Conservation (phyloP, 139 green algal species). For the Dunaliella sp. region DNA sequence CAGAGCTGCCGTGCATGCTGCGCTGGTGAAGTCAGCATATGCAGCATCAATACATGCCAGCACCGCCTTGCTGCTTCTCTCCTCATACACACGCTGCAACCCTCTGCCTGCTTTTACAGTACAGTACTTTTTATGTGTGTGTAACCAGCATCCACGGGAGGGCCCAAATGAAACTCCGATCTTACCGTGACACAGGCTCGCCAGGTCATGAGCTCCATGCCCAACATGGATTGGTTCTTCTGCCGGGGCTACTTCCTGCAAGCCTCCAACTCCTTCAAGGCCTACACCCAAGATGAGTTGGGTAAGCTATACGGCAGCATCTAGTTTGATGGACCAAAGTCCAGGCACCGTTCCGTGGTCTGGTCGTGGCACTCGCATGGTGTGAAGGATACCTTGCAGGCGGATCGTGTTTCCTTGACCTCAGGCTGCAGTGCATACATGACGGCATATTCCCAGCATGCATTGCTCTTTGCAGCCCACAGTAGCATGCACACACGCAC, state of each 20-base stretch:
- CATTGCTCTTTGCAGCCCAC: neutral
- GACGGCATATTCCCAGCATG: neutral
- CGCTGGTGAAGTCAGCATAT: too few species aligned
- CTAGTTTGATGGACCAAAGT: neutral
- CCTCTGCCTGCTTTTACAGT: neutral
- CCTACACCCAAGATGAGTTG: slow-evolving; percentile 36
- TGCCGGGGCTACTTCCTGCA: slow-evolving; percentile 51
- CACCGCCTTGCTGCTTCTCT: too few species aligned
- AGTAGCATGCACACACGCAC: too few species aligned
- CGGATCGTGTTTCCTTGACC: too few species aligned
- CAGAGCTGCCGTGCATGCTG: too few species aligned
- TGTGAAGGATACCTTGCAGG: too few species aligned
- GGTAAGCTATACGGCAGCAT: slow-evolving; percentile 13
- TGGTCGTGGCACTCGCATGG: too few species aligned
- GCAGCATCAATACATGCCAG: too few species aligned
- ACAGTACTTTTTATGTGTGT: neutral
- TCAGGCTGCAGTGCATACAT: neutral
- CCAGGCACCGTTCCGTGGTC: too few species aligned
- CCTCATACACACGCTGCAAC: too few species aligned
- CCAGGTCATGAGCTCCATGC: neutral
- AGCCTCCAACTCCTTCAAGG: slow-evolving; percentile 36
- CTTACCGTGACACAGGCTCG: neutral
- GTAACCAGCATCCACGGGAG: too few species aligned
- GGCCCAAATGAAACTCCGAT: neutral
- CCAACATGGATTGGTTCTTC: slow-evolving; percentile 49